Evolutionary conservation across 108 stramenopile species (phyloP).

Genomic region (Bacterosira constricta): DNA sequence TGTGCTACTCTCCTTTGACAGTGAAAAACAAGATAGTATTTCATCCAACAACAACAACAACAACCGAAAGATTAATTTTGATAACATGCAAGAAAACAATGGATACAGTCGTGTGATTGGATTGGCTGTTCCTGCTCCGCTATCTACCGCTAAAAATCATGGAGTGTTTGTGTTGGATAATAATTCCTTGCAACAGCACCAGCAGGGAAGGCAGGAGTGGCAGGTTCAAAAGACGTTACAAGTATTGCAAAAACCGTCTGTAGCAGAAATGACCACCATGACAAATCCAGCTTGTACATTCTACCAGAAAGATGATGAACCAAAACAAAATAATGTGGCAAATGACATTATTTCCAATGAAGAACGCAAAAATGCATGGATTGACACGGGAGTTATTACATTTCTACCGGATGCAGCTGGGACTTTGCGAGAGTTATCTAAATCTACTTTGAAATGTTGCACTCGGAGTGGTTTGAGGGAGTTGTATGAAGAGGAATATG

Average conservation of each 20-base stretch:
- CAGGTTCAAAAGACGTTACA: neutral
- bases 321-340: neutral
- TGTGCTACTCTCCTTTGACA: conserved; percentile 50
- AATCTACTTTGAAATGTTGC: conserved; percentile 34
- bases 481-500: conserved; percentile 26
- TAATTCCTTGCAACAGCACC: neutral
- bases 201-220: neutral
- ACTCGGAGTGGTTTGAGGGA: conserved; percentile 49
- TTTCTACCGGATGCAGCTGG: conserved; percentile 66
- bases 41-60: neutral
- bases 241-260: conserved; percentile 73
- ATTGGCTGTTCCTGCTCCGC: conserved; percentile 75
- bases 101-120: conserved; percentile 57
- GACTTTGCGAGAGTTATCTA: conserved; percentile 44
- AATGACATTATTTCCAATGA: too few relatives aligned
- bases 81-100: neutral
- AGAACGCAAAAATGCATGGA: conserved; percentile 67
- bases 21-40: too few relatives aligned
- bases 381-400: conserved; percentile 77
- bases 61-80: neutral
- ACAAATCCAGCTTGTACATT: conserved; percentile 25
- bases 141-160: conserved; percentile 76
- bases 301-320: too few relatives aligned
- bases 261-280: conserved; percentile 40
- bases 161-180: conserved; percentile 73